A percentile compares a stretch with the other conserved stretches of the same genome.
phyloP scores from a whole-genome alignment of 2,329 filamentous ascomycete genomes.

The Monilinia laxa region DNA sequence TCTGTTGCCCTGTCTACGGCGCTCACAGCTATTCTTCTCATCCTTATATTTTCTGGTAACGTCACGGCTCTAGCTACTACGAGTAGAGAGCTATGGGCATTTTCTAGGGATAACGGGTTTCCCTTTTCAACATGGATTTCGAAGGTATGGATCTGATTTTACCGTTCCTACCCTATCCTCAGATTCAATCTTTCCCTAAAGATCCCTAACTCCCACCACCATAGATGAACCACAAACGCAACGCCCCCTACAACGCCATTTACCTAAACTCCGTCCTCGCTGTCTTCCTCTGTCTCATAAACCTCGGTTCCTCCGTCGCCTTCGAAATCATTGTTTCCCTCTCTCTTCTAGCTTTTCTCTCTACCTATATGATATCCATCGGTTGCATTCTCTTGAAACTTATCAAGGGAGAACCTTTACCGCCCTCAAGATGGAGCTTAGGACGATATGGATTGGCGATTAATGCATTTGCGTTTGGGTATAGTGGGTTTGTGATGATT shows the following conservation, averaged over 20 bases:
- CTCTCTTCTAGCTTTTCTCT: slow-evolving; percentile 50
- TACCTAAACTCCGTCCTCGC: slow-evolving; percentile 31
- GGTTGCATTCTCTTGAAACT: slow-evolving; percentile 43
- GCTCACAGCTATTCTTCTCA: slow-evolving; percentile 48
- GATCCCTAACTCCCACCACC: neutral
- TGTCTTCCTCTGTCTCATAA: slow-evolving; percentile 43
- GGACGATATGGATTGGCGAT: slow-evolving; percentile 46
- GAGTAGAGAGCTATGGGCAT: slow-evolving; percentile 45
- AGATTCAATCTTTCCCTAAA: neutral
- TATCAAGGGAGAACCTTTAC: slow-evolving; percentile 44
- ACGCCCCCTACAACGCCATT: slow-evolving; percentile 33
- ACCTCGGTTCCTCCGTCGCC: slow-evolving; percentile 51
- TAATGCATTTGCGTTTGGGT: slow-evolving; percentile 47
- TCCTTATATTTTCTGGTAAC: slow-evolving; percentile 43
- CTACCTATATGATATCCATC: slow-evolving; percentile 52
- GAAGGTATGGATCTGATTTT: slow-evolving; percentile 34
- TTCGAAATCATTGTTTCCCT: slow-evolving; percentile 56
- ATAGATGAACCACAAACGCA: slow-evolving; percentile 40
- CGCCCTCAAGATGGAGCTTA: slow-evolving; percentile 45
- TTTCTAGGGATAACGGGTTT: slow-evolving; percentile 36
- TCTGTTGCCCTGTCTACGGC: slow-evolving; percentile 47
- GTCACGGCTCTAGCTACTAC: slow-evolving; percentile 43
- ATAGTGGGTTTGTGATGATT: slow-evolving; percentile 48
- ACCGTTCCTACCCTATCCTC: neutral
- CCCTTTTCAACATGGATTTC: slow-evolving; percentile 43